A percentile compares a stretch with the other conserved stretches of the same genome.
Conservation (phyloP, 176 grass and related monocot species). For the Sorghum bicolor region DNA sequence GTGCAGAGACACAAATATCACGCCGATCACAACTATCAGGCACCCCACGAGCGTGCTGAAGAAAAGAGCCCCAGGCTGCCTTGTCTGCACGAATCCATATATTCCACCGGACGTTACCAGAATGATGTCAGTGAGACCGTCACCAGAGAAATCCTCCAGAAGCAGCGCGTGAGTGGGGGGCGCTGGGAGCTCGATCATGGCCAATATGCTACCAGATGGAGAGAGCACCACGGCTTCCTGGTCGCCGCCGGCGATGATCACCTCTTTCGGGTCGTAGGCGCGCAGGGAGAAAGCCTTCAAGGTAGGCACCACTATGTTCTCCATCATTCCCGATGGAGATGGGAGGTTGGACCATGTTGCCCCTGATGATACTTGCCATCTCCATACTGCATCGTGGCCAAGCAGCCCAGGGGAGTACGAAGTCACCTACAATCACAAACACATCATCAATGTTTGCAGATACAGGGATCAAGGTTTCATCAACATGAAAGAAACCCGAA, state of each 20-base stretch:
- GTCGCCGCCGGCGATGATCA: constrained; percentile 75
- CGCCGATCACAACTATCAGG: constrained; percentile 80
- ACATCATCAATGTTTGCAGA: neutral
- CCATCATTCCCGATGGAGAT: constrained; percentile 83
- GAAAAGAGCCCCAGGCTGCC: constrained; percentile 90
- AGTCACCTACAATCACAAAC: constrained; percentile 55
- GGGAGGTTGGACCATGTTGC: constrained; percentile 97
- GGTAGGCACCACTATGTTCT: constrained; percentile 84
- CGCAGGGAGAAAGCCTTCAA: constrained; percentile 69
- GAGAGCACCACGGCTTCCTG: constrained; percentile 89
- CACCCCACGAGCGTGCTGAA: constrained; percentile 92
- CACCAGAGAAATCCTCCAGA: constrained; percentile 80
- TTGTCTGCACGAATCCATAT: constrained; percentile 80
- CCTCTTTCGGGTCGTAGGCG: constrained; percentile 48
- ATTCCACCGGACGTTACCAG: constrained; percentile 65
- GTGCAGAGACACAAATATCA: constrained; percentile 87
- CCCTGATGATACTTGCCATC: constrained; percentile 85
- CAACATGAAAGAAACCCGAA: neutral
- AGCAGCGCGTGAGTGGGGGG: constrained; percentile 67
- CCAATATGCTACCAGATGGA: constrained; percentile 58
- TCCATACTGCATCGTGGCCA: constrained; percentile 81
- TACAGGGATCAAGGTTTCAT: neutral
- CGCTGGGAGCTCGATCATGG: constrained; percentile 68
- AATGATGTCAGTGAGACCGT: constrained; percentile 78
- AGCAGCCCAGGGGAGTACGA: constrained; percentile 75